Percentiles rank a stretch among this genome's conserved stretches.
phyloP scores from a whole-genome alignment of 164 flowering plant species.

The Vitis labrusca region DNA sequence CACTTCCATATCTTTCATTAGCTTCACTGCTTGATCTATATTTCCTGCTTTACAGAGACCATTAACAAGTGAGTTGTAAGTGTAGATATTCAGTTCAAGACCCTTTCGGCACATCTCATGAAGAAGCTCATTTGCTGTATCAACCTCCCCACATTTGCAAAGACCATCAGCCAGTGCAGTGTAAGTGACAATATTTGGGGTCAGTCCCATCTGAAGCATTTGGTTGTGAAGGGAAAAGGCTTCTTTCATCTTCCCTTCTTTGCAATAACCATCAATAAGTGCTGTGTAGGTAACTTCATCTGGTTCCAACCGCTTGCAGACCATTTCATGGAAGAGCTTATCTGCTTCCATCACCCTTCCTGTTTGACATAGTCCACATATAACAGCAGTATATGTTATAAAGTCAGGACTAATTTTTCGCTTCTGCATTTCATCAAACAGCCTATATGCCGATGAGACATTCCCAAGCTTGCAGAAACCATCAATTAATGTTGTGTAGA shows the following conservation, averaged over 20 bases:
- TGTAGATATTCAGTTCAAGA: constrained; percentile 53
- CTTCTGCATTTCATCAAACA: constrained; percentile 53
- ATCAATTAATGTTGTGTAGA: constrained; percentile 60
- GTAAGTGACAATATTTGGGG: constrained; percentile 65
- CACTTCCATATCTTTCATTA: constrained; percentile 60
- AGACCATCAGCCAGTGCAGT: constrained; percentile 71
- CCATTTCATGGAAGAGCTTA: constrained; percentile 48
- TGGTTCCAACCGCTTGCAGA: constrained; percentile 37
- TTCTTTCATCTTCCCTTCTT: constrained; percentile 45
- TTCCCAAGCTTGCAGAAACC: constrained; percentile 62
- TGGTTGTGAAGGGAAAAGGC: constrained; percentile 65
- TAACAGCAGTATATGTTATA: constrained; percentile 56
- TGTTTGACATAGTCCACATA: constrained; percentile 46
- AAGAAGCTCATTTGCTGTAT: constrained; percentile 70
- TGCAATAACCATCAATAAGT: constrained; percentile 70
- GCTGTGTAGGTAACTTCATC: constrained; percentile 68
- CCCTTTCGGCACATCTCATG: constrained; percentile 60
- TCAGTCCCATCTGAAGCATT: constrained; percentile 48
- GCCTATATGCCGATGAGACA: constrained; percentile 32
- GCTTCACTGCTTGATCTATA: constrained; percentile 45
- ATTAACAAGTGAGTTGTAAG: constrained; percentile 63
- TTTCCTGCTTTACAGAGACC: constrained; percentile 72
- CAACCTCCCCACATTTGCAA: constrained; percentile 61
- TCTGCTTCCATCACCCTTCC: constrained; percentile 56
- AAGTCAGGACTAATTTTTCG: constrained; percentile 42